phyloP scores from a whole-genome alignment of 805 yeast species.

The Wickerhamiella azyma region DNA sequence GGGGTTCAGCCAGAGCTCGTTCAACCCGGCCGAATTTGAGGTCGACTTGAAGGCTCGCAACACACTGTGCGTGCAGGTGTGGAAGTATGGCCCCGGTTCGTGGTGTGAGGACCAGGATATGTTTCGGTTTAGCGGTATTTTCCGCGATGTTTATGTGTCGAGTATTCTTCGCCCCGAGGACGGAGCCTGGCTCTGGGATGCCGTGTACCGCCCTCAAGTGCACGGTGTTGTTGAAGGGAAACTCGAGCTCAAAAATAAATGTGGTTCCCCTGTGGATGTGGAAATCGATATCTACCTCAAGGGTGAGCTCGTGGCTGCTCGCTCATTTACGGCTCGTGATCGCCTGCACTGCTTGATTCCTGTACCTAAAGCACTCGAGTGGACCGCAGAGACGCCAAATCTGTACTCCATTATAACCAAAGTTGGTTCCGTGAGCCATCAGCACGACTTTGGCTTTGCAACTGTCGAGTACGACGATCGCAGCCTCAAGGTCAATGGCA shows the following conservation, averaged over 20 bases:
- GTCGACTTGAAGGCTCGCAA: constrained; percentile 14
- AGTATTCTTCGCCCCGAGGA: neutral
- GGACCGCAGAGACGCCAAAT: constrained; percentile 28
- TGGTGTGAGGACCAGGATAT: constrained; percentile 30
- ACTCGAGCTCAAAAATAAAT: neutral
- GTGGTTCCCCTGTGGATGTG: neutral
- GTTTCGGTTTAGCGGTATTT: constrained; percentile 31
- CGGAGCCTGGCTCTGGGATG: constrained; percentile 1
- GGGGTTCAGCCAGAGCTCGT: constrained; percentile 26
- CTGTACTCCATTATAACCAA: constrained; percentile 21
- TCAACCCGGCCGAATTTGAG: constrained; percentile 27
- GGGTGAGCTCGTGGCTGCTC: neutral
- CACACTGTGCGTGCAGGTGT: constrained; percentile 22
- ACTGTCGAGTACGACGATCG: constrained; percentile 23
- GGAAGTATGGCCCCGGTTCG: constrained; percentile 26
- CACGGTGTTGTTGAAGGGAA: neutral
- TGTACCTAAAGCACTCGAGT: constrained; percentile 19
- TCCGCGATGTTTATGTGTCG: constrained; percentile 24
- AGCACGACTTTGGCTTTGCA: constrained; percentile 21
- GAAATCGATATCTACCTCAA: neutral
- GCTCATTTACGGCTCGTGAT: neutral
- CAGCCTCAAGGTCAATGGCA: constrained; percentile 23
- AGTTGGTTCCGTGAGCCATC: constrained; percentile 5
- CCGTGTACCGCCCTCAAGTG: constrained; percentile 18
- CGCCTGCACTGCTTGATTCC: constrained; percentile 24